Evolutionary conservation across 23 red algal genomes (phyloP), one percentile per base, ranked within the genome.

Genomic region (Gracilaria caudata): DNA sequence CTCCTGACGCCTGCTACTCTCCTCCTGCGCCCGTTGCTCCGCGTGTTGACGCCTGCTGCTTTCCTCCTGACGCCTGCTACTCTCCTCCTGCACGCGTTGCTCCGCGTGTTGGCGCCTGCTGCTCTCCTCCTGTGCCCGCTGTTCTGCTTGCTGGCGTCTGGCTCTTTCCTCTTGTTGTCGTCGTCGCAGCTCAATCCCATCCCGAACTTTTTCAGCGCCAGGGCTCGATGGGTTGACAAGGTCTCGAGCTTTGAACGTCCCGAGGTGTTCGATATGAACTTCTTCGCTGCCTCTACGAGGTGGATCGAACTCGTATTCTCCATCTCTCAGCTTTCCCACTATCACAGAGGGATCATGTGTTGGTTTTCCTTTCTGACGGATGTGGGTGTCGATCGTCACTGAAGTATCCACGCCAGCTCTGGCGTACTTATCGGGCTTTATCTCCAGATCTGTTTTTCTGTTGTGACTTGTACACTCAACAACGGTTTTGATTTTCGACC

Each of bases 381-480:
- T 7, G 26, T 64, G 9, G 26, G 8, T 64, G n/a, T 64, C 58
- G 20, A 64, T 64, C 6, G n/a, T 30, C 8, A 64, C 58, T 6
- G 8, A 64, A 6, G 8, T 23, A 7, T 20, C n/a, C 7, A 30
- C 58, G 7, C 7, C 6, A 13, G 9, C n/a, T 64, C 58, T 8
- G 20, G 7, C 58, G 7, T 64, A 64, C n/a, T 28, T 7, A 7
- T 28, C 58, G 6, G 58, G 58, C 58, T 64, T 64, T 20, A 13
- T 20, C 7, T 13, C 26, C 26, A 64, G 6, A 20, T 64, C 58
- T n/a, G n/a, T 64, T n/a, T n/a, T 30, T 64, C 58, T 7, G 20
- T 64, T 64, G 58, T 13, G 58, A n/a, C 58, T 64, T 64, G 58
- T 64, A 20, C 58, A 28, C 26, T 64, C 58, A 7, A 64, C 7